Conservation (phyloP, 495 filamentous ascomycete species). For the Penicillium roqueforti region DNA sequence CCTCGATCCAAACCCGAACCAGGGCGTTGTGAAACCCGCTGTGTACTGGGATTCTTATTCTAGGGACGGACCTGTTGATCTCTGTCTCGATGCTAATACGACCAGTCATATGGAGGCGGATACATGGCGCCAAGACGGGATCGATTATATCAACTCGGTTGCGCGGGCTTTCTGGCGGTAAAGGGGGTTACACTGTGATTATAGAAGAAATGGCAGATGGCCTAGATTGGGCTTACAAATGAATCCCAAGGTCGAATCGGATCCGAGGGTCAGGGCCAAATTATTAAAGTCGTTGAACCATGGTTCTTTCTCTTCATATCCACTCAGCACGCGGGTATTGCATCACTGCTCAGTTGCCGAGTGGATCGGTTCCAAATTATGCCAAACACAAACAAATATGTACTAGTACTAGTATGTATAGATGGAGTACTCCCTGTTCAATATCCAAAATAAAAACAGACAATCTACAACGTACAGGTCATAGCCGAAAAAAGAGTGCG, state of each 20-base stretch:
- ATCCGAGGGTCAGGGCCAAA: neutral
- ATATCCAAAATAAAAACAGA: neutral
- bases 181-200: neutral
- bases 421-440: too few relatives aligned
- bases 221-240: neutral
- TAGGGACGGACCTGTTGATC: slow-evolving; percentile 36
- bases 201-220: too few relatives aligned
- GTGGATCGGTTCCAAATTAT: neutral
- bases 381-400: neutral
- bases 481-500: too few relatives aligned
- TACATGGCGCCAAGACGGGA: slow-evolving; percentile 44
- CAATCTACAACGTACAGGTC: too few relatives aligned
- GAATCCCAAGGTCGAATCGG: neutral
- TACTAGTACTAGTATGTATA: too few relatives aligned
- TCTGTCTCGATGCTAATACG: slow-evolving; percentile 47
- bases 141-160: slow-evolving; percentile 33
- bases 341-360: too few relatives aligned
- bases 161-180: slow-evolving; percentile 27
- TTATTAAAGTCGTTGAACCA: neutral
- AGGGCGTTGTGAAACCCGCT: slow-evolving; percentile 26
- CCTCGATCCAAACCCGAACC: slow-evolving; percentile 47
- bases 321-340: neutral
- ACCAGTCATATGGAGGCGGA: slow-evolving; percentile 47
- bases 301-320: neutral
- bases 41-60: slow-evolving; percentile 44